phyloP scores from a whole-genome alignment of 2,329 filamentous ascomycete species.

The Aspergillus arachidicola region DNA sequence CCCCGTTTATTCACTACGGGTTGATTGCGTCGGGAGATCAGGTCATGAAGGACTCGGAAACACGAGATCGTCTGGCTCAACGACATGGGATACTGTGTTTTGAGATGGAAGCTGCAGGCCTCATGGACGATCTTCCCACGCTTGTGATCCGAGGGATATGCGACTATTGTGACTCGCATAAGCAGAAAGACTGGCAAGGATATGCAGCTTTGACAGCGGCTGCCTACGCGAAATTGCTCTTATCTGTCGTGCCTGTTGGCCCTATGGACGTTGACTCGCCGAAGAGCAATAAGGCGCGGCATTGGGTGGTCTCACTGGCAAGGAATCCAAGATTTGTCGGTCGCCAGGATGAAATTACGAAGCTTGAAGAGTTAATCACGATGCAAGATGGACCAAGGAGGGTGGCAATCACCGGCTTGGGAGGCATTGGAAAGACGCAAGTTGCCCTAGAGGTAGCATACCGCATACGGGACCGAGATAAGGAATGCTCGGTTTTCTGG shows the following conservation, averaged over 20 bases:
- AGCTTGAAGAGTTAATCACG: not conserved
- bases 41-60: not conserved
- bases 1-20: not conserved
- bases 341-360: not conserved
- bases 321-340: not conserved
- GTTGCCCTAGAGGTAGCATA: slow-evolving; percentile 29
- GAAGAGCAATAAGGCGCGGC: not conserved
- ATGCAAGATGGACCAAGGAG: not conserved
- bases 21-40: too few species aligned
- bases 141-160: too few species aligned
- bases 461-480: slow-evolving; percentile 17
- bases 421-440: slow-evolving; percentile 2
- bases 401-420: slow-evolving; percentile 13
- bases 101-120: too few species aligned
- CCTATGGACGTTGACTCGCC: accelerated
- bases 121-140: too few species aligned
- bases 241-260: not conserved
- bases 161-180: too few species aligned
- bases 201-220: slow-evolving; percentile 18
- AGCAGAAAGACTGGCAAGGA: too few species aligned
- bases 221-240: slow-evolving; percentile 13
- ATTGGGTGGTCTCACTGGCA: slow-evolving; percentile 22
- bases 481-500: slow-evolving; percentile 29
- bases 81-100: not conserved
- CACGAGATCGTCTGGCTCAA: not conserved